Evolutionary conservation across 257 asterid species (phyloP).

Genomic region (Ajuga chamaepitys): DNA sequence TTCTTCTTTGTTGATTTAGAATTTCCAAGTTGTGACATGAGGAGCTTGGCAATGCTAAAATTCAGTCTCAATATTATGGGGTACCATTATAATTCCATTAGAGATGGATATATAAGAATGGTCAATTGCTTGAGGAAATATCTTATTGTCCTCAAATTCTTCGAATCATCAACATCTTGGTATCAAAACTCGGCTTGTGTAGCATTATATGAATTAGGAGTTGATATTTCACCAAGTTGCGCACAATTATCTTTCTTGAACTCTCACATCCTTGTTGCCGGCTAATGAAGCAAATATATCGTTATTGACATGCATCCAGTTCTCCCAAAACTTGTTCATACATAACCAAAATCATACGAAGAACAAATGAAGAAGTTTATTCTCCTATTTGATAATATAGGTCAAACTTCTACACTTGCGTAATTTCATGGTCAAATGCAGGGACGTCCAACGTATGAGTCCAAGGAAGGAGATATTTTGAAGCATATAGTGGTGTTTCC

Average conservation of each 20-base stretch:
- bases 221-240: neutral
- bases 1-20: neutral
- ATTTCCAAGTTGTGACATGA: neutral
- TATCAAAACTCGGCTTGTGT: neutral
- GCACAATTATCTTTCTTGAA: neutral
- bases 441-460: neutral
- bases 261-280: neutral
- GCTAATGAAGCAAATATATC: neutral
- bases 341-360: neutral
- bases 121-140: neutral
- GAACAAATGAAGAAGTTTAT: neutral
- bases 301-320: neutral
- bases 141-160: neutral
- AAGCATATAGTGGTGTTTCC: neutral
- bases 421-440: neutral
- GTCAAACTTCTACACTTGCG: neutral
- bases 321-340: neutral
- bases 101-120: neutral
- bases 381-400: neutral
- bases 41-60: neutral
- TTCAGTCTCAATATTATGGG: neutral
- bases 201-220: neutral
- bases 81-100: neutral
- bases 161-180: neutral
- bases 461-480: neutral